Evolutionary conservation across 306 rosid genomes (phyloP), one percentile per base, ranked within the genome.

Genomic region (Mimosa pudica): DNA sequence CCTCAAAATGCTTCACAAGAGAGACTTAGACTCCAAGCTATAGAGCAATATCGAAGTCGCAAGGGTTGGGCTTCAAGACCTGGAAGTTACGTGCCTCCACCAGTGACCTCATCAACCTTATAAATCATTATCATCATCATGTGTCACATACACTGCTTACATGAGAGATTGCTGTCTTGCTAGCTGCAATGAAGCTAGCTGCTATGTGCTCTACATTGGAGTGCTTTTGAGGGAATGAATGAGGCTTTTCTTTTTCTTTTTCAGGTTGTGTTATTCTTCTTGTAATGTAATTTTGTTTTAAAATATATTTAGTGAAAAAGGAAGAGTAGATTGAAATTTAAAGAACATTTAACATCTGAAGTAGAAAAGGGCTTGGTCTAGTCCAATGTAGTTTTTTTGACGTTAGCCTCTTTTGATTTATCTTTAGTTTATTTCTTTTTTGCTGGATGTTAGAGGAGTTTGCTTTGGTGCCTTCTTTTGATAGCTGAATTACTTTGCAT

Each of bases 41-140:
- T 95, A n/a, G 94, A 92, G 87, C 89, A 88, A 12, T 95, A 95
- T 79, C 79, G 98, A 75, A 84, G 84, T 54, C 92, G 98, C 44
- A 92, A 89, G 77, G 89, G 87, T 78, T 95, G 98, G 98, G 79
- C 82, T 20, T 90, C 96, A 58, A 86, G 98, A 88, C 98, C 94
- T 8, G 98, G 98, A 80, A 79, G 79, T 80, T 90, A 90, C 65
- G 79, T 90, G 63, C 92, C 92, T 60, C 77, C 85, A 48, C 79
- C 83, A 0, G 77, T 57, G 63, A 74, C 87, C 12, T 18, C 80
- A 4, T 57, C 82, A 7, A 68, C 84, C 61, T 64, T 79, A 55
- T 81, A 70, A 78, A 61, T 70, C 54, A 51, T 45, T 70, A 16
- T 51, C 71, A 7, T 58, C 79, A 63, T 79, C 38, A 77, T 62